Base-by-base conservation (phyloP, 1,284 basidiomycete genomes). In the Mycosarcoma maydis region DNA sequence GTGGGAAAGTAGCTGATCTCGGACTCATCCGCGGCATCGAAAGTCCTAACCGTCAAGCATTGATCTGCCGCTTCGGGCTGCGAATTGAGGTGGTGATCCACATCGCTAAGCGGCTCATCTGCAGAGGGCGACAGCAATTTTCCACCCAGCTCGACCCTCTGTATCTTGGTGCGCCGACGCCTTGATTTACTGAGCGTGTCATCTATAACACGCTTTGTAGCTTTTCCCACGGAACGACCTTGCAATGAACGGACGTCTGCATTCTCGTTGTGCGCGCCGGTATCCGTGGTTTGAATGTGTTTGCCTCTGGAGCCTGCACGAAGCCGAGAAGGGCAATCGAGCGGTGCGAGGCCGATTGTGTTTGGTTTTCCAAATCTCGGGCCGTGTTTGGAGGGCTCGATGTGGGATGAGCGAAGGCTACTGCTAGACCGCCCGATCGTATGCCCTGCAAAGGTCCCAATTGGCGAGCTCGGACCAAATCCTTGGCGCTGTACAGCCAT, bases 1-100 rank as follows among this genome's bases (percentile, higher is more conserved):
- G 61, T 65, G 27, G 61, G 61, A 40, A 65, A 65, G 50, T 42
- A 58, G 50, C 50, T 65, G 37, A 65, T 65, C 42, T 65, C 61
- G 30, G 61, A 58, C 19, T 58, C 61, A 33, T 65, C 54, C 8
- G 61, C 50, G n/a, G 22, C 37, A 13, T 51, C 29, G n/a, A n/a
- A n/a, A n/a, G n/a, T n/a, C n/a, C n/a, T n/a, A n/a, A n/a, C n/a
- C n/a, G n/a, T n/a, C n/a, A n/a, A n/a, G 3, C 30, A 27, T 11
- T 3, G 17, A 17, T 53, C 45, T 6, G n/a, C n/a, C n/a, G 19
- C 51, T 9, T 52, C 45, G 6, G 50, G 61, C 20, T 50, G 61
- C n/a, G 54, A 50, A 22, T 53, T 65, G 41, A 49, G 45, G 9
- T 57, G 54, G 30, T 57, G 46, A 23, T 58, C 50, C 26, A 44